Evolutionary conservation across 75 land plant genomes (phyloP).

Genomic region (Sequoiadendron giganteum): DNA sequence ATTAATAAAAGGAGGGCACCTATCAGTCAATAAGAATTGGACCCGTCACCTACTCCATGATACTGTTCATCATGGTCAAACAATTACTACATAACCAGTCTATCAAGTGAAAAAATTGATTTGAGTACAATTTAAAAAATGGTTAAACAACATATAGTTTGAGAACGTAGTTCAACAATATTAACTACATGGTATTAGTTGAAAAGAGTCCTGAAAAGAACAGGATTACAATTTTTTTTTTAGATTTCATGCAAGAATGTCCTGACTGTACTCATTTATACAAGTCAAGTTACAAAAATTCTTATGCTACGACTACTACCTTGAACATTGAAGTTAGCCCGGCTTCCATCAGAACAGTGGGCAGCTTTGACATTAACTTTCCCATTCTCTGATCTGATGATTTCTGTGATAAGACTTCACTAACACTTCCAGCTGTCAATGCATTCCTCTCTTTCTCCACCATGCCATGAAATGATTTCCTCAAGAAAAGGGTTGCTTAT

Average conservation of each 20-base stretch:
- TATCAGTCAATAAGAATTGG: too few relatives aligned
- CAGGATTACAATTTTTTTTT: too few relatives aligned
- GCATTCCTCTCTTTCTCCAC: neutral
- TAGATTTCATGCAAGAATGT: too few relatives aligned
- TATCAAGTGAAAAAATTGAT: too few relatives aligned
- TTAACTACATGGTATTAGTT: too few relatives aligned
- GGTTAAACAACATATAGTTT: neutral
- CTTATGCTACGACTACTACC: neutral
- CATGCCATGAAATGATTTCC: neutral
- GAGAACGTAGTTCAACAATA: neutral
- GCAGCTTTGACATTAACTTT: neutral
- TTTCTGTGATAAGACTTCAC: neutral
- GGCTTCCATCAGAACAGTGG: neutral
- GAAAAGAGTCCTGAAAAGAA: too few relatives aligned
- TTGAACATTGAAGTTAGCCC: neutral
- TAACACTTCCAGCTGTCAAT: neutral
- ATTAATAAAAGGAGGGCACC: too few relatives aligned
- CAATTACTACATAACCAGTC: too few relatives aligned
- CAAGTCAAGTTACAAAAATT: neutral
- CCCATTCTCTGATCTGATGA: too few relatives aligned
- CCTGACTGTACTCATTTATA: neutral
- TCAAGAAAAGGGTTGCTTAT: slow-evolving; percentile 6
- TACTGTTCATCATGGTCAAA: too few relatives aligned
- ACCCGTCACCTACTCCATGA: too few relatives aligned
- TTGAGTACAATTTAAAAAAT: slow-evolving; percentile 8